A percentile compares a stretch with the other conserved stretches of the same genome.
Evolutionary conservation across 2,329 filamentous ascomycete species (phyloP).

Genomic region (Curvularia eragrostidis): DNA sequence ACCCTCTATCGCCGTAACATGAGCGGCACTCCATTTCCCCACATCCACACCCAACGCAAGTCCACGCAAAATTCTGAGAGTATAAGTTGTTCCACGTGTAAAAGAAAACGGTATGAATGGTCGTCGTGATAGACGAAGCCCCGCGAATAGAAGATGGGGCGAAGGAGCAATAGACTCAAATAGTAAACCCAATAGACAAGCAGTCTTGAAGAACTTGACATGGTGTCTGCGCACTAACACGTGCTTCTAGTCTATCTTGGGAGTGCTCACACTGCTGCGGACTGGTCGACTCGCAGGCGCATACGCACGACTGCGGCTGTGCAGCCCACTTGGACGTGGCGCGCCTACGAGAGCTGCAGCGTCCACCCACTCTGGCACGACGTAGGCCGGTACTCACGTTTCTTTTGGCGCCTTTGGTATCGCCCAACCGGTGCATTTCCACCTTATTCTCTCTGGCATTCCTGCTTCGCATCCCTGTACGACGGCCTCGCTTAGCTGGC

Average conservation of each 20-base stretch:
- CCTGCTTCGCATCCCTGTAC: slow-evolving; percentile 26
- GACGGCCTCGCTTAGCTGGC: slow-evolving; percentile 16
- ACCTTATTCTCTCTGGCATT: slow-evolving; percentile 6
- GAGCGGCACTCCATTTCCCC: not conserved
- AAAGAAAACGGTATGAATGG: slow-evolving; percentile 30
- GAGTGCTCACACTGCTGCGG: not conserved
- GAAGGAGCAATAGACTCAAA: slow-evolving; percentile 26
- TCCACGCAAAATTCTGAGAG: slow-evolving; percentile 29
- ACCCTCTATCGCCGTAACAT: slow-evolving; percentile 2
- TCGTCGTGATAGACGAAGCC: slow-evolving; percentile 38
- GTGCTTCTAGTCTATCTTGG: slow-evolving; percentile 1
- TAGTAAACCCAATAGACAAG: slow-evolving; percentile 21
- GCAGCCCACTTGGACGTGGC: slow-evolving; percentile 8
- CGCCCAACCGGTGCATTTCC: slow-evolving; percentile 1
- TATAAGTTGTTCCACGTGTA: slow-evolving; percentile 34
- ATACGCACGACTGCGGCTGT: slow-evolving; percentile 13
- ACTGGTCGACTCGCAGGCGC: slow-evolving; percentile 3
- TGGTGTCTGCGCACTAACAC: slow-evolving; percentile 1
- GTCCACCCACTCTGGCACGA: slow-evolving; percentile 3
- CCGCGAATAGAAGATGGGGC: slow-evolving; percentile 34
- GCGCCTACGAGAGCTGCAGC: slow-evolving; percentile 3
- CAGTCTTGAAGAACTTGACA: slow-evolving; percentile 2
- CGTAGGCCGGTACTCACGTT: not conserved
- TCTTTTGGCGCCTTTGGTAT: not conserved
- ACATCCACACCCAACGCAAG: not conserved